phyloP scores from a whole-genome alignment of 2,329 filamentous ascomycete genomes.

The Pestalotiopsis sp. region DNA sequence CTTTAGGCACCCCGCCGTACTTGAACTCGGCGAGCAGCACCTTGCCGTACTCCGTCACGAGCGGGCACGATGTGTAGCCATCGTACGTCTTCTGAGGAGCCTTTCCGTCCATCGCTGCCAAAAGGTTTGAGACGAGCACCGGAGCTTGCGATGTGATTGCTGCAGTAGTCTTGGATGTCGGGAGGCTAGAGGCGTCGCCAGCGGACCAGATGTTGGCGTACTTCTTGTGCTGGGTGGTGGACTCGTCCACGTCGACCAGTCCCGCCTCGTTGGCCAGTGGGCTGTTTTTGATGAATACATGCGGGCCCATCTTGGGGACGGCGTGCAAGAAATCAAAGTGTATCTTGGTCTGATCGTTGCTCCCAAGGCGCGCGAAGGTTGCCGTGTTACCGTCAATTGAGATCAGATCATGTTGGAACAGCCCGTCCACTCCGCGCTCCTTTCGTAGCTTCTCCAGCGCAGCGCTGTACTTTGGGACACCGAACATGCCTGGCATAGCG shows the following conservation, averaged over 20 bases:
- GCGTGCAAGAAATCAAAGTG: conserved; percentile 40
- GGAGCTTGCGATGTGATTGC: conserved; percentile 47
- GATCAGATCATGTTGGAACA: conserved; percentile 42
- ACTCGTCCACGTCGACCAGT: conserved; percentile 36
- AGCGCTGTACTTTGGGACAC: conserved; percentile 39
- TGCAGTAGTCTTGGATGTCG: conserved; percentile 47
- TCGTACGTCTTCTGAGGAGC: conserved; percentile 38
- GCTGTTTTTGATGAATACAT: conserved; percentile 34
- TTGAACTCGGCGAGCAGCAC: conserved; percentile 52
- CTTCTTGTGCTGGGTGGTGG: conserved; percentile 35
- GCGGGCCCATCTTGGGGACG: conserved; percentile 36
- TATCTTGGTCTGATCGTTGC: conserved; percentile 31
- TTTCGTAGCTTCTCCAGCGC: conserved; percentile 36
- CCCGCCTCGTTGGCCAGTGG: conserved; percentile 37
- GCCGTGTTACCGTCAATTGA: conserved; percentile 36
- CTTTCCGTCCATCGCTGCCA: conserved; percentile 38
- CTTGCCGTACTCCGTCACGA: conserved; percentile 46
- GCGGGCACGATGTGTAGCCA: conserved; percentile 48
- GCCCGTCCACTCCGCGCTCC: conserved; percentile 37
- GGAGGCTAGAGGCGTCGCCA: conserved; percentile 42
- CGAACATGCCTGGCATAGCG: conserved; percentile 39
- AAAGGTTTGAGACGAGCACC: conserved; percentile 44
- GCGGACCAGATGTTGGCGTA: conserved; percentile 42
- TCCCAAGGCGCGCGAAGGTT: conserved; percentile 36
- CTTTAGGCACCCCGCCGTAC: conserved; percentile 47